Evolutionary conservation across 306 rosid genomes (phyloP).

Genomic region (Arachis stenosperma): DNA sequence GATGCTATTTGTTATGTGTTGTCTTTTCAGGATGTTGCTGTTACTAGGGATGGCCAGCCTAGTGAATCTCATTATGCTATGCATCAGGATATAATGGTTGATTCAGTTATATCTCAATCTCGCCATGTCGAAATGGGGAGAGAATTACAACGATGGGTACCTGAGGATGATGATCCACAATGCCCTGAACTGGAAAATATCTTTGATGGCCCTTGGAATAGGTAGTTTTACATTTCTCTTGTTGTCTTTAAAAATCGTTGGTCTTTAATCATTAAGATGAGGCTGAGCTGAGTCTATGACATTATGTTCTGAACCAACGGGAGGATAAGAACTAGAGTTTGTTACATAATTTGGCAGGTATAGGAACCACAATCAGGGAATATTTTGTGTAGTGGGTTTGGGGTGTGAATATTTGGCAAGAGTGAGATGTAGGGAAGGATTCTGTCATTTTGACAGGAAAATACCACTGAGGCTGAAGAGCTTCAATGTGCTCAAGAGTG

Average conservation of each 20-base stretch:
- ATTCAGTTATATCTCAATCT: conserved; percentile 82
- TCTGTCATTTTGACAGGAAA: too few relatives aligned
- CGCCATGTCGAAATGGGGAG: conserved; percentile 70
- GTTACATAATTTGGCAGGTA: too few relatives aligned
- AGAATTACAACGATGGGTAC: conserved; percentile 91
- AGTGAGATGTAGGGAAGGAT: too few relatives aligned
- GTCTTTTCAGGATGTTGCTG: conserved; percentile 71
- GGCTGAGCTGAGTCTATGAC: conserved; percentile 21
- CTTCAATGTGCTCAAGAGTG: too few relatives aligned
- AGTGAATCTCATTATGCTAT: conserved; percentile 61
- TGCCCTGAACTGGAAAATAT: conserved; percentile 85
- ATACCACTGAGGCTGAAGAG: too few relatives aligned
- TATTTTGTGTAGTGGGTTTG: too few relatives aligned
- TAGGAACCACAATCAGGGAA: too few relatives aligned
- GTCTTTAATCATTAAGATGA: conserved; percentile 25
- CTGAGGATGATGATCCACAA: conserved; percentile 80
- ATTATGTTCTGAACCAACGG: too few relatives aligned
- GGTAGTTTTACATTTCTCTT: conserved; percentile 63
- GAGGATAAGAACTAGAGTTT: too few relatives aligned
- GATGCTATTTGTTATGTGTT: conserved; percentile 34
- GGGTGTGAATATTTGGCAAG: too few relatives aligned
- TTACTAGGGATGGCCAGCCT: conserved; percentile 59
- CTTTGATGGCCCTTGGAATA: conserved; percentile 81
- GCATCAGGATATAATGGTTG: conserved; percentile 77
- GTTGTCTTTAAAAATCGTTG: conserved; percentile 8